Conservation (phyloP, 2,329 filamentous ascomycete species). For the Pestalotiopsis sp. region DNA sequence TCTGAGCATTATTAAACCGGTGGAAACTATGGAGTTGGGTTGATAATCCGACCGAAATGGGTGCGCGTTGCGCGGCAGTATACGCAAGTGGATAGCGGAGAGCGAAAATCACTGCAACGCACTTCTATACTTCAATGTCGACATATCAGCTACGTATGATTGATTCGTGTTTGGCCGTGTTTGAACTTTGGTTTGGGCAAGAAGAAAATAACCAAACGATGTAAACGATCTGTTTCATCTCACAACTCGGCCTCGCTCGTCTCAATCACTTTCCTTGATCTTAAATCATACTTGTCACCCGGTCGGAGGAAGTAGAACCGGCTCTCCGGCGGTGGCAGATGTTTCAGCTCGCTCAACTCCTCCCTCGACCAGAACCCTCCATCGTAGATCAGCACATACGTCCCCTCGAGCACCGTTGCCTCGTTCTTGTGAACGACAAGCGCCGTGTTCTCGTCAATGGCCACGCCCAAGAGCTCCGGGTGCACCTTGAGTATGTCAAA, state of each 20-base stretch:
- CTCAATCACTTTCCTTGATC: conserved; percentile 24
- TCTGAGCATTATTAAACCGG: not conserved
- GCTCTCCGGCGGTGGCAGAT: conserved; percentile 22
- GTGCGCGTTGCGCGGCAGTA: too few relatives aligned
- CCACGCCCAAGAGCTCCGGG: conserved; percentile 31
- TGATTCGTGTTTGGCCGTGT: too few relatives aligned
- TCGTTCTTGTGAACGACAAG: conserved; percentile 29
- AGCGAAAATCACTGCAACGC: too few relatives aligned
- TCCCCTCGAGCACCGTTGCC: conserved; percentile 28
- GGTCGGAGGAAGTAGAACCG: conserved; percentile 30
- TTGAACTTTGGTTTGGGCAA: too few relatives aligned
- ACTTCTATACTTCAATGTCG: too few relatives aligned
- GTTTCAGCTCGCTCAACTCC: conserved; percentile 27
- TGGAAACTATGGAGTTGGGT: not conserved
- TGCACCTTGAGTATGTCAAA: conserved; percentile 32
- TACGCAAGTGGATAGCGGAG: too few relatives aligned
- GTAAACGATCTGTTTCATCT: not conserved
- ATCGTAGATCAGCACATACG: conserved; percentile 33
- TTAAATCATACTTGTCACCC: conserved; percentile 30
- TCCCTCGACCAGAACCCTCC: conserved; percentile 32
- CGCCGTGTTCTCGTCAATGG: conserved; percentile 34
- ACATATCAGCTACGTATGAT: too few relatives aligned
- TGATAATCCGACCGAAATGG: too few relatives aligned
- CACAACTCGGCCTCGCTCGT: not conserved
- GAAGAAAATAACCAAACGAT: too few relatives aligned